Percentiles rank a stretch among this genome's conserved stretches.
These are phyloP conservation scores for Botrytis squamosa DNA, from an alignment of 2,329 filamentous ascomycete genomes.

Conservation along the genomic window DNA sequence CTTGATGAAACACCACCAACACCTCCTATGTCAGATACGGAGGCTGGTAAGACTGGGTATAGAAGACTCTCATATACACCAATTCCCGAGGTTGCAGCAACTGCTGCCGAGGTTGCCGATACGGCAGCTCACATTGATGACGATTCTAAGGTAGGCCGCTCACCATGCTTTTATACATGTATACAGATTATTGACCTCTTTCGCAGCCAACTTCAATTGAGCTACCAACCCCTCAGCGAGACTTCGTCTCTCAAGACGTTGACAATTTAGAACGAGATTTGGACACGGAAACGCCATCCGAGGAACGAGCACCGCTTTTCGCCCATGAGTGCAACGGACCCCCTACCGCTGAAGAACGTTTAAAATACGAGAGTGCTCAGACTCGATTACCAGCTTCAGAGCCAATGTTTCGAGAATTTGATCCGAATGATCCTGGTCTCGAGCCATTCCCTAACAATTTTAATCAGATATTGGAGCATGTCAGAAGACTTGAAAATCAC, in stretches of 20 bases:
- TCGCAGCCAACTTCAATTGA: constrained; percentile 2
- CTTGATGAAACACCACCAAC: constrained; percentile 34
- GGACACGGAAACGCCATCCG: constrained; percentile 24
- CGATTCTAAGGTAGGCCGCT: constrained; percentile 25
- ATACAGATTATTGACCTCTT: not conserved
- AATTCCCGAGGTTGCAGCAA: constrained; percentile 44
- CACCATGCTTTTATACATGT: not conserved
- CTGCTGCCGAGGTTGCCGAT: constrained; percentile 48
- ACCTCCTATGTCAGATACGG: constrained; percentile 37
- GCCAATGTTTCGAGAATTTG: constrained; percentile 24
- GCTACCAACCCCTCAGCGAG: not conserved
- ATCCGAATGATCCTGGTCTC: constrained; percentile 36
- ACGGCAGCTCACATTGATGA: constrained; percentile 43
- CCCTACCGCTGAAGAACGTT: constrained; percentile 26
- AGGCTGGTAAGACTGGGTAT: constrained; percentile 37
- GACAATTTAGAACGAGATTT: not conserved
- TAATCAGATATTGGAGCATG: constrained; percentile 31
- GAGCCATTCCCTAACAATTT: constrained; percentile 36
- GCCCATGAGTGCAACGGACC: constrained; percentile 33
- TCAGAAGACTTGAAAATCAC: constrained; percentile 30
- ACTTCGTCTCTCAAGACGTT: not conserved
- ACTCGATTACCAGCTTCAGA: not conserved
- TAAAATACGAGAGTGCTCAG: not conserved
- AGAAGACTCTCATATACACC: constrained; percentile 42
- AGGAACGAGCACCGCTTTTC: constrained; percentile 37